Base-by-base conservation (phyloP, 306 rosid species). In the Casuarina glauca region DNA sequence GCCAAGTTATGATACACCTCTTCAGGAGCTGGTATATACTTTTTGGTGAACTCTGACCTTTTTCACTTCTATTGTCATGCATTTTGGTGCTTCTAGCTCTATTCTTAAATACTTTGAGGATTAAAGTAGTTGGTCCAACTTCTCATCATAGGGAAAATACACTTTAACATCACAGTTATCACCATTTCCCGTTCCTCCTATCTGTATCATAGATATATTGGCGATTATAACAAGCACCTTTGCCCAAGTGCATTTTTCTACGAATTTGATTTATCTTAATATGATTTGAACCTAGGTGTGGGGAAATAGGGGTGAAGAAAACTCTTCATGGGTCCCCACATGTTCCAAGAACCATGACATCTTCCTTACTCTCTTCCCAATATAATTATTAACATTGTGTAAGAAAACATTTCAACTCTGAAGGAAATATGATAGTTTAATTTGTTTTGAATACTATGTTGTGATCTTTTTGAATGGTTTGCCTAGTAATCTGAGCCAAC, bases 381-480 rank as follows among this genome's bases (percentile, higher is more conserved):
- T n/a, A n/a, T n/a, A 32, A 89, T 94, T 76, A 94, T 94, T 76
- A 93, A 94, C 87, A 90, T 94, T 89, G 98, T 94, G 98, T 94
- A 92, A 92, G 98, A 77, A 80, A 86, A 74, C 58, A 78, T 79
- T 61, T 75, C 26, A 76, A 44, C 64, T 63, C 76, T 6, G 20
- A 52, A 68, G 36, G 13, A 51, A 62, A 48, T 78, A 51, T 9
- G 9, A 15, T 72, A 9, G 69, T 57, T 76, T 68, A 41, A 74
- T 70, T 26, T 69, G 54, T 60, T 80, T 44, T 69, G 74, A 67
- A 77, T 73, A 78, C 70, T 44, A 38, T 75, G 7, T 78, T 78
- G 68, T 64, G 36, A 69, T 55, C 43, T 73, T 69, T 43, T 66
- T 44, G 77, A 75, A 76, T 20, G 50, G 13, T 15, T 64, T 26